Percentiles rank a stretch among this genome's conserved stretches.
phyloP scores from a whole-genome alignment of 257 asterid genomes.

The Przewalskia tangutica region DNA sequence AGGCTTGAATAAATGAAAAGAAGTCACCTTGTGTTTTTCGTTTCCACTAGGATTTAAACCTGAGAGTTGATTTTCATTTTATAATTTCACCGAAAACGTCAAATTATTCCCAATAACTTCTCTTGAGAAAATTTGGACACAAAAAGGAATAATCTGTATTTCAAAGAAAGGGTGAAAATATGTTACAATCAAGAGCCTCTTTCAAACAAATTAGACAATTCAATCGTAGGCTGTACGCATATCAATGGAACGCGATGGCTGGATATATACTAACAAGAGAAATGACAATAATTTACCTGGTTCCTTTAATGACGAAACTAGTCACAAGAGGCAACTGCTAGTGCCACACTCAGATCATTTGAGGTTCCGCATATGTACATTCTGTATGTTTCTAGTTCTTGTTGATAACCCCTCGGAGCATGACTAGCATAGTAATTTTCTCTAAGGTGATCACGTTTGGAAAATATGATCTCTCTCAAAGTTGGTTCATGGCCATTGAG shows the following conservation, averaged over 20 bases:
- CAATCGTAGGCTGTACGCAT: neutral
- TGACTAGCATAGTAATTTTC: constrained; percentile 53
- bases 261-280: neutral
- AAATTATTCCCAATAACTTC: neutral
- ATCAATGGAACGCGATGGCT: neutral
- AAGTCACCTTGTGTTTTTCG: neutral
- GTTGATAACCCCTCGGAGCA: constrained; percentile 28
- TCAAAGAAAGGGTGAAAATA: neutral
- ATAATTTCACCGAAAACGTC: neutral
- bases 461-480: constrained; percentile 69
- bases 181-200: neutral
- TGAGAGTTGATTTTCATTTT: neutral
- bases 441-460: constrained; percentile 52
- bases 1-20: neutral
- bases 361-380: constrained; percentile 84
- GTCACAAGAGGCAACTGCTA: constrained; percentile 87
- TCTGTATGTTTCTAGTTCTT: constrained; percentile 74
- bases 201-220: neutral
- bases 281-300: neutral
- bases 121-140: neutral
- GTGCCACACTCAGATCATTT: constrained; percentile 82
- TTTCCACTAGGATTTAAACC: neutral
- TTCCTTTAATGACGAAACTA: constrained; percentile 7
- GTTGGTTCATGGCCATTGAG: constrained; percentile 91
- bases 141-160: neutral